Evolutionary conservation across 345 rosid species (phyloP), one percentile per base, ranked within the genome.

Genomic region (Leavenworthia alabamica): DNA sequence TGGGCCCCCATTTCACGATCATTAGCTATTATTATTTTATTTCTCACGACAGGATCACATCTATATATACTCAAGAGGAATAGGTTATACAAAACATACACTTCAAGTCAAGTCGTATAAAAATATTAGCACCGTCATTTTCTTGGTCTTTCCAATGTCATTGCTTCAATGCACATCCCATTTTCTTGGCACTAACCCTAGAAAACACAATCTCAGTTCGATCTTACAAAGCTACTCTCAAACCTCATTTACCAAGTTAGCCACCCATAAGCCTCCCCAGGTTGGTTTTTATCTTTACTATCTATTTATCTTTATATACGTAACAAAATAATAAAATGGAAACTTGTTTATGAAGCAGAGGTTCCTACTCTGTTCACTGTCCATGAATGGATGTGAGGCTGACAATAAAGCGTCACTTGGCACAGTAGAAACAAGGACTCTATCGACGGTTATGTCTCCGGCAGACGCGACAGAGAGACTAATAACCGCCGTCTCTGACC

Each of bases 361-460:
- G 70, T 44, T 62, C 27, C 73, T 64, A 62, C 17, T 70, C 2
- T 64, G 75, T 73, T 70, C 78, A 4, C 8, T 82, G 40, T 80
- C 82, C 52, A 86, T 86, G 95, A 89, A 84, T 55, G 97, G 97
- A 3, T 83, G 91, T 75, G 70, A 77, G 27, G 79, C 82, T 55
- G 77, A 75, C 67, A 64, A 79, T 2, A 58, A 27, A 29, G 6
- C 55, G 27, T 83, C 86, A 0, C 15, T 89, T 29, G 87, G 86
- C 19, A 73, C 77, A 41, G 72, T 75, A 1, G 82, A 84, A 36
- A 82, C 80, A 9, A 78, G 75, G 14, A 80, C 84, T 20, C 66
- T 90, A 14, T 65, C 78, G 2, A 47, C 75, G 28, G 92, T 76
- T 42, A n/a, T 73, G 2, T 73, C 85, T 28, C 80, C 86, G 6